These are phyloP conservation scores for Umbelopsis vinacea DNA, from an alignment of 192 early-diverging fungal genomes.

Conservation along the genomic window DNA sequence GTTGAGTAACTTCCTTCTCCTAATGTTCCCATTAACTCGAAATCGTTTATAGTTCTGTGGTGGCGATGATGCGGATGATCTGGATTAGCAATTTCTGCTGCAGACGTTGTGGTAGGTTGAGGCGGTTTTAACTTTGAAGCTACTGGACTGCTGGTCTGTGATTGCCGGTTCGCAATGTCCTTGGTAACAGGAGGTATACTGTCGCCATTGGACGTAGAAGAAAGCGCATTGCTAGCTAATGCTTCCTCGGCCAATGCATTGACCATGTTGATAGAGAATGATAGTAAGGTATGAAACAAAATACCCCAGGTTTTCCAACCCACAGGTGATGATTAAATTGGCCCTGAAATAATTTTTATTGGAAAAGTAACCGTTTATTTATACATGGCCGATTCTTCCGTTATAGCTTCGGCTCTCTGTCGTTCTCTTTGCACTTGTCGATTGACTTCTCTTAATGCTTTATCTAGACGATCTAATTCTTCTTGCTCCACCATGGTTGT, in stretches of 20 bases:
- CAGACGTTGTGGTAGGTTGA: neutral
- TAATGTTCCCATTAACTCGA: constrained; percentile 80
- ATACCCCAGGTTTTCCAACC: neutral
- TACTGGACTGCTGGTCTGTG: neutral
- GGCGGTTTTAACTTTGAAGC: neutral
- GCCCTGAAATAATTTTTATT: constrained; percentile 18
- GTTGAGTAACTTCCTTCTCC: constrained; percentile 98
- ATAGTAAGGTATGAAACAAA: neutral
- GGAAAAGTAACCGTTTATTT: constrained; percentile 20
- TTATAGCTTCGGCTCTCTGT: constrained; percentile 24
- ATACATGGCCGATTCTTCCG: constrained; percentile 10
- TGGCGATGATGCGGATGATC: constrained; percentile 47
- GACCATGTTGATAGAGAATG: neutral
- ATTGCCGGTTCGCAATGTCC: neutral
- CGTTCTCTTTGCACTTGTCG: constrained; percentile 29
- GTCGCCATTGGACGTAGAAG: neutral
- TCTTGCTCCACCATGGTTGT: constrained; percentile 41
- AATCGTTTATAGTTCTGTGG: constrained; percentile 81
- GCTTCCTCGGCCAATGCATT: neutral
- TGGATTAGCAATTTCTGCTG: constrained; percentile 34
- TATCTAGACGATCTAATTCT: constrained; percentile 38
- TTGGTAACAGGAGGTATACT: neutral
- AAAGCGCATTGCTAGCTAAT: neutral
- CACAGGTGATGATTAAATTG: neutral
- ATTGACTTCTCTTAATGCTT: constrained; percentile 40